Base-by-base conservation (phyloP, 2,329 filamentous ascomycete genomes). In the Fusarium sp. region DNA sequence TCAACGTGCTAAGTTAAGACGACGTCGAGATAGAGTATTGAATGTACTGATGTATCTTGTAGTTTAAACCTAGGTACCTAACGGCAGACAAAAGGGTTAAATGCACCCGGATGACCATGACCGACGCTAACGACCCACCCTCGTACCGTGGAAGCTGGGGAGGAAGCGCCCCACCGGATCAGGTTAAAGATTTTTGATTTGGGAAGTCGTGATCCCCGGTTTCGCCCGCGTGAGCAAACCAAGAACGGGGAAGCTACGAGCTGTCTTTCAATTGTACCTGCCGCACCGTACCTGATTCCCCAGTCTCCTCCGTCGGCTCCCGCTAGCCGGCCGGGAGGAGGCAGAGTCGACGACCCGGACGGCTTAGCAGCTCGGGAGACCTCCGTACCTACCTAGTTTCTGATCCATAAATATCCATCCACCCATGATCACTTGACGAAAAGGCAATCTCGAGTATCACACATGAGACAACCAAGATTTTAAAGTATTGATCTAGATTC, bases 161-260 rank as follows among this genome's bases (percentile, higher is more conserved):
- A 53, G 52, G 52, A 19, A 19, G 19, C 22, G 52, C 46, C 48
- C 64, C 46, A 35, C 64, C 56, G 19, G 54, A 59, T 60, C 53
- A 67, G 57, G 53, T 57, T 19, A 63, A 58, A 65, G 60, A 59
- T 38, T 31, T 28, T 34, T 51, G 44, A 38, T 35, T 53, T 41
- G 46, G 59, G 52, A 61, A 64, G 48, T 58, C 35, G 39, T 42
- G 34, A 66, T 55, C 65, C 68, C 68, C 68, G 68, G 58, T 58
- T 70, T 70, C 45, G 64, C 68, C 68, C 68, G 68, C 58, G 52
- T 65, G 55, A 67, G 40, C 42, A 61, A 19, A 48, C 19, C 19
- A 19, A 19, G 19, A 7, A 63, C 48, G 48, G 52, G 19, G 38
- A 53, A 38, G 22, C 28, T 19, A 47, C 35, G 31, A 64, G 12